Percentiles rank a stretch among this genome's conserved stretches.
These are phyloP conservation scores for Lachancea fermentati DNA, from an alignment of 805 yeast species.

Conservation along the genomic window DNA sequence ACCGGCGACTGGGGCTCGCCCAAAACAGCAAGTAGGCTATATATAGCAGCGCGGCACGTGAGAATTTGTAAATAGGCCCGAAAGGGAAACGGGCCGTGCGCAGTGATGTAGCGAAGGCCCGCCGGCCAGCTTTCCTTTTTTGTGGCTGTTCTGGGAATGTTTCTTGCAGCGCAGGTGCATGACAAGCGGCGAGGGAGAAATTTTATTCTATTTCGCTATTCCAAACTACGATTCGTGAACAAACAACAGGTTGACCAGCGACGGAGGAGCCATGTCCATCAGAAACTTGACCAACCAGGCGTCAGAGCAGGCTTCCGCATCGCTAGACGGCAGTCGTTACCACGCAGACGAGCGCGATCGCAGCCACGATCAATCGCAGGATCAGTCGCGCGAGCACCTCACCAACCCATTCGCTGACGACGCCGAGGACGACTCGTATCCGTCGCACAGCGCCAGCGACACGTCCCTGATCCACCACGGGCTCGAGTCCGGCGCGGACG, in stretches of 20 bases:
- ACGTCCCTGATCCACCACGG: slow-evolving; percentile 11
- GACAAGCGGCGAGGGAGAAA: background rate
- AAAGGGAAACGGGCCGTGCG: background rate
- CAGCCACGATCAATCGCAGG: background rate
- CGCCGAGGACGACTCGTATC: slow-evolving; percentile 9
- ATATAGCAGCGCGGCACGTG: background rate
- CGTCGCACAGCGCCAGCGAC: slow-evolving; percentile 10
- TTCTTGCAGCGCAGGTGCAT: background rate
- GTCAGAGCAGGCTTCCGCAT: slow-evolving; percentile 1
- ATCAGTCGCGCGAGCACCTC: background rate
- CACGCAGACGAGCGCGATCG: background rate
- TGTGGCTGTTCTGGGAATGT: background rate
- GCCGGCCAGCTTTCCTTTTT: background rate
- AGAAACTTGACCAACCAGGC: slow-evolving; percentile 19
- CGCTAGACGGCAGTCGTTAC: background rate
- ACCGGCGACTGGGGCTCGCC: background rate
- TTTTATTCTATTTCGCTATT: background rate
- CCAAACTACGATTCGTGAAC: background rate
- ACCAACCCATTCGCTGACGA: slow-evolving; percentile 13
- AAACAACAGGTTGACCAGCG: background rate
- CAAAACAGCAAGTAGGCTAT: background rate
- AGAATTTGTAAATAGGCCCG: background rate
- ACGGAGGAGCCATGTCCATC: slow-evolving; percentile 12
- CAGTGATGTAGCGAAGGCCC: too few relatives aligned
- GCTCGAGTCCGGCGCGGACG: background rate